Conservation (phyloP, 345 rosid species). For the Eucalyptus erythrocorys region DNA sequence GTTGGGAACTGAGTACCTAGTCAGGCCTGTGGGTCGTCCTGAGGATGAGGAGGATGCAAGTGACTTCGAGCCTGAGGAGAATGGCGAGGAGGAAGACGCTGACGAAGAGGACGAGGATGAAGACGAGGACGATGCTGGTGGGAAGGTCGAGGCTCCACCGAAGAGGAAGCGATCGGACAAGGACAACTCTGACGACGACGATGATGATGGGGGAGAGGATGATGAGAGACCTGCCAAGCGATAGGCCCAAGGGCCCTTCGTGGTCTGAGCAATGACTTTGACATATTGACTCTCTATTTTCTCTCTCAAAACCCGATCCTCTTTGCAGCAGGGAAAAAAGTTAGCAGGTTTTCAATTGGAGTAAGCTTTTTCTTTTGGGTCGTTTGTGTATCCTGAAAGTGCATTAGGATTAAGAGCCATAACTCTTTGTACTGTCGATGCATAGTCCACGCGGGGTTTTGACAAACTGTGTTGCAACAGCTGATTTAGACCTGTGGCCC, state of each 20-base stretch:
- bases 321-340: conserved; percentile 1
- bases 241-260: conserved; percentile 20
- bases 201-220: conserved; percentile 59
- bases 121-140: conserved; percentile 23
- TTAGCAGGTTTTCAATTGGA: conserved; percentile 5
- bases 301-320: conserved; percentile 2
- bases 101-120: conserved; percentile 53
- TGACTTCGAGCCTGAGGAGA: conserved; percentile 80
- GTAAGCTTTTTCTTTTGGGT: not conserved
- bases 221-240: conserved; percentile 86
- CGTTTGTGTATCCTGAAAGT: conserved; percentile 12
- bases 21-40: conserved; percentile 64
- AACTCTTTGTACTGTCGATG: not conserved
- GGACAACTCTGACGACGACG: conserved; percentile 43
- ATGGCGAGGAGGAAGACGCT: conserved; percentile 48
- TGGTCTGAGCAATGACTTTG: not conserved
- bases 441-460: conserved; percentile 1
- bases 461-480: not conserved
- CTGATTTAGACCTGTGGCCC: not conserved
- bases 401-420: conserved; percentile 2
- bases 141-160: conserved; percentile 53
- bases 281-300: conserved; percentile 13
- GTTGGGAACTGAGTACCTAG: conserved; percentile 75
- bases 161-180: conserved; percentile 56
- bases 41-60: conserved; percentile 93